Evolutionary conservation across 1,284 basidiomycete species (phyloP).

Genomic region (Austroboletus olivaceoglutinosus): DNA sequence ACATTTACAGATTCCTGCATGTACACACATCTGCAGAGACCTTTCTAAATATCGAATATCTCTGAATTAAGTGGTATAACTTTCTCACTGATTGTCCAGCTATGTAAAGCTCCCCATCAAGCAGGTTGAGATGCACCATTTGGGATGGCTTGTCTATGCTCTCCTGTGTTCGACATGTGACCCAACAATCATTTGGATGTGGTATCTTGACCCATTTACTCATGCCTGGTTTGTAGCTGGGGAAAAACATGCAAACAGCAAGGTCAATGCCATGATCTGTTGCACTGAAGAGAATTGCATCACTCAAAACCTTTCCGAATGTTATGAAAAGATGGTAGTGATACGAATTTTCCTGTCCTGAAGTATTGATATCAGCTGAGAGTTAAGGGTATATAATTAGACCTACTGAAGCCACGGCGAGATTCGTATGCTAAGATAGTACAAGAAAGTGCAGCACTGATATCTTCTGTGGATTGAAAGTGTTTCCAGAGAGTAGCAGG

Average conservation of each 20-base stretch:
- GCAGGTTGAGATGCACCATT: neutral
- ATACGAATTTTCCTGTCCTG: too few relatives aligned
- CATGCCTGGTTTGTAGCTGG: neutral
- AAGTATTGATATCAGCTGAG: neutral
- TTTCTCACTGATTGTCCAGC: constrained; percentile 38
- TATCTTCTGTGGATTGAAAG: neutral
- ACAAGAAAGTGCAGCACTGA: neutral
- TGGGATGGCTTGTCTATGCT: neutral
- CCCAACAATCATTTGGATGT: neutral
- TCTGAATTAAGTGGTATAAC: constrained; percentile 35
- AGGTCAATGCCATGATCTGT: constrained; percentile 28
- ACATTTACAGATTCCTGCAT: neutral
- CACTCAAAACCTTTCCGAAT: neutral
- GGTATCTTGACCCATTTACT: neutral
- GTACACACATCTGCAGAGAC: constrained; percentile 32
- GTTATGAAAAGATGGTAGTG: neutral
- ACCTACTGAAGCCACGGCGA: neutral
- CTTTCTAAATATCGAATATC: constrained; percentile 33
- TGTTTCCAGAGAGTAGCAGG: neutral
- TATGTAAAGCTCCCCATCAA: neutral
- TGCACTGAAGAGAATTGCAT: constrained; percentile 1
- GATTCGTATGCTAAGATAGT: neutral
- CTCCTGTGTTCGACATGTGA: neutral
- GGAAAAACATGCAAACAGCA: constrained; percentile 36
- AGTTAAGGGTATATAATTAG: too few relatives aligned